Percentiles rank a stretch among this genome's conserved stretches.
Conservation (phyloP, 164 flowering plant genomes). For the Vitis cinerea region DNA sequence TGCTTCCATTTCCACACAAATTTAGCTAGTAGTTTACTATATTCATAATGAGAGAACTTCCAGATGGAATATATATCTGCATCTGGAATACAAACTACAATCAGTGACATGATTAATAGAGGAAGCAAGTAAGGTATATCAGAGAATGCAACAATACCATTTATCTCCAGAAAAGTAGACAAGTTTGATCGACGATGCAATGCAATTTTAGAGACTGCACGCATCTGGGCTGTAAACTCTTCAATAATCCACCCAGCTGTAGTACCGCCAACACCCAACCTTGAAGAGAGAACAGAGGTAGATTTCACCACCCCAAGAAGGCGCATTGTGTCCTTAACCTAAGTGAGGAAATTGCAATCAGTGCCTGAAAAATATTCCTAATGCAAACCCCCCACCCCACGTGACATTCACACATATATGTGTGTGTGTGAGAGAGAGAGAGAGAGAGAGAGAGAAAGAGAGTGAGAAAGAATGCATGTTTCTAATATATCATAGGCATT, state of each 20-base stretch:
- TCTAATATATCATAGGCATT: not conserved
- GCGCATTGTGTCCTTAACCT: conserved; percentile 97
- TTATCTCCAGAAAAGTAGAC: conserved; percentile 75
- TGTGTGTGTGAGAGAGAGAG: too few relatives aligned
- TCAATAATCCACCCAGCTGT: conserved; percentile 79
- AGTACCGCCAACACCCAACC: conserved; percentile 73
- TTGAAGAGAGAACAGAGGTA: conserved; percentile 64
- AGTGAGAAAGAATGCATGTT: too few relatives aligned
- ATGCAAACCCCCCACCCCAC: too few relatives aligned
- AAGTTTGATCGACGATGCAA: conserved; percentile 83
- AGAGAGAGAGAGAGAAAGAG: too few relatives aligned
- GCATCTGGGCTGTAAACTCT: conserved; percentile 94
- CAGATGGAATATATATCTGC: not conserved
- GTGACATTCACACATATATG: too few relatives aligned
- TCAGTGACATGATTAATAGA: not conserved
- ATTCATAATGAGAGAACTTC: too few relatives aligned
- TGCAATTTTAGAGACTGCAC: conserved; percentile 92
- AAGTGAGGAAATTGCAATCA: conserved; percentile 11
- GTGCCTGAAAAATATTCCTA: not conserved
- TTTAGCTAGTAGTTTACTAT: too few relatives aligned
- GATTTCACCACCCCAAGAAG: conserved; percentile 84
- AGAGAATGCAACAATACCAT: conserved; percentile 54
- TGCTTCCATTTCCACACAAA: too few relatives aligned
- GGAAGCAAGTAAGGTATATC: not conserved
- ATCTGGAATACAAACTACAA: not conserved